Conservation (phyloP, 768 basidiomycete species). For the Boletus reticulatus region DNA sequence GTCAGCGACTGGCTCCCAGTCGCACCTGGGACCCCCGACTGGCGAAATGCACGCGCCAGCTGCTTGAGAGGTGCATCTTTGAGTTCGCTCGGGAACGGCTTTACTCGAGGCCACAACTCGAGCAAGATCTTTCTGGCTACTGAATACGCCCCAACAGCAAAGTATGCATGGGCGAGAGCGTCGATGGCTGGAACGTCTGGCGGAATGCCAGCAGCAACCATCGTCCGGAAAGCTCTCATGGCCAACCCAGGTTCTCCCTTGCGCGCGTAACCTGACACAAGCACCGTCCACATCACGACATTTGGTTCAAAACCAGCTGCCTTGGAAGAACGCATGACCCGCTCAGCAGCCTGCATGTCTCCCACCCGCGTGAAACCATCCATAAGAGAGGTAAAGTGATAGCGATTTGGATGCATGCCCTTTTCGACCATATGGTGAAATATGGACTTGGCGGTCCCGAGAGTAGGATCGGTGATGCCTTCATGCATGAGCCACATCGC, state of each 20-base stretch:
- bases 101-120: slow-evolving; percentile 61
- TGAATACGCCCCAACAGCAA: slow-evolving; percentile 49
- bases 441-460: slow-evolving; percentile 48
- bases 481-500: slow-evolving; percentile 65
- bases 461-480: slow-evolving; percentile 49
- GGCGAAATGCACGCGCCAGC: slow-evolving; percentile 47
- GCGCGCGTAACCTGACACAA: slow-evolving; percentile 72
- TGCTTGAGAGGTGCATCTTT: slow-evolving; percentile 41
- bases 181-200: slow-evolving; percentile 75
- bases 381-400: slow-evolving; percentile 76
- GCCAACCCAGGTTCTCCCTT: slow-evolving; percentile 54
- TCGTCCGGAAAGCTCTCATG: slow-evolving; percentile 53
- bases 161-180: slow-evolving; percentile 67
- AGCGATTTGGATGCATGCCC: slow-evolving; percentile 68
- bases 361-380: slow-evolving; percentile 64
- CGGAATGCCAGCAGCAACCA: slow-evolving; percentile 57
- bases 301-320: slow-evolving; percentile 54
- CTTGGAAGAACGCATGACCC: slow-evolving; percentile 51
- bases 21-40: slow-evolving; percentile 11
- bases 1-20: slow-evolving; percentile 24
- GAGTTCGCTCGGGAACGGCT: slow-evolving; percentile 56
- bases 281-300: slow-evolving; percentile 71
- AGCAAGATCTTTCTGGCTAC: slow-evolving; percentile 55
- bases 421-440: slow-evolving; percentile 60
- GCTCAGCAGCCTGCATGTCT: slow-evolving; percentile 55